phyloP scores from a whole-genome alignment of 495 filamentous ascomycete genomes.

The Aspergillus ostianus region DNA sequence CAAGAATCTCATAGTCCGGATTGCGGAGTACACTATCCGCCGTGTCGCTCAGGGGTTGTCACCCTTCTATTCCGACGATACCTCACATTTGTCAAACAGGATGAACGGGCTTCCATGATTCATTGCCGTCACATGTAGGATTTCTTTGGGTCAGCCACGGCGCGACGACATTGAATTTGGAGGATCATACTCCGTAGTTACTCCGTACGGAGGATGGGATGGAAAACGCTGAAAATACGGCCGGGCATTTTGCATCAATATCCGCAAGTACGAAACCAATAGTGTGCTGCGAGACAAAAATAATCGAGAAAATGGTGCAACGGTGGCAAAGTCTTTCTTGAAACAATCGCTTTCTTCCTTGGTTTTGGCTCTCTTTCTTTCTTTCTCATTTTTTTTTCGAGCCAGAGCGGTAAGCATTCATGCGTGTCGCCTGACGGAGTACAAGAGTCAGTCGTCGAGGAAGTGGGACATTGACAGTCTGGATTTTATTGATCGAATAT shows the following conservation, averaged over 20 bases:
- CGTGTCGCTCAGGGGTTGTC: not conserved
- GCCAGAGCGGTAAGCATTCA: not conserved
- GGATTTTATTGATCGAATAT: conserved; percentile 17
- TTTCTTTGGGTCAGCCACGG: not conserved
- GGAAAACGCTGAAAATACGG: not conserved
- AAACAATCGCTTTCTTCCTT: not conserved
- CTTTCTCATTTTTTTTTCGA: not conserved
- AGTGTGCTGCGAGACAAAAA: conserved; percentile 17
- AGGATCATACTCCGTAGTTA: conserved; percentile 3
- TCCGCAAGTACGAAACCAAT: conserved; percentile 14
- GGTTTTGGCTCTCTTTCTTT: not conserved
- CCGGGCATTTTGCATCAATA: conserved; percentile 8
- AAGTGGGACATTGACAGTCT: not conserved
- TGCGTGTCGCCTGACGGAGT: conserved; percentile 10
- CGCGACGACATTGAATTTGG: not conserved
- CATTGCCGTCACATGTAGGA: not conserved
- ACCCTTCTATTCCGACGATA: not conserved
- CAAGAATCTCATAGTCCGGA: not conserved
- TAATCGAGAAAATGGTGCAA: conserved; percentile 2
- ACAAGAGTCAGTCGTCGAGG: not conserved
- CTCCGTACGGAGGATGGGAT: not conserved
- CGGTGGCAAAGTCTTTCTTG: not conserved
- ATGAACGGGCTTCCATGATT: not conserved
- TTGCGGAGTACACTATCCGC: not conserved
- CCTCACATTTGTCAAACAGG: not conserved